These are phyloP conservation scores for Sequoiadendron giganteum DNA, from an alignment of 75 land plant genomes.

Conservation along the genomic window DNA sequence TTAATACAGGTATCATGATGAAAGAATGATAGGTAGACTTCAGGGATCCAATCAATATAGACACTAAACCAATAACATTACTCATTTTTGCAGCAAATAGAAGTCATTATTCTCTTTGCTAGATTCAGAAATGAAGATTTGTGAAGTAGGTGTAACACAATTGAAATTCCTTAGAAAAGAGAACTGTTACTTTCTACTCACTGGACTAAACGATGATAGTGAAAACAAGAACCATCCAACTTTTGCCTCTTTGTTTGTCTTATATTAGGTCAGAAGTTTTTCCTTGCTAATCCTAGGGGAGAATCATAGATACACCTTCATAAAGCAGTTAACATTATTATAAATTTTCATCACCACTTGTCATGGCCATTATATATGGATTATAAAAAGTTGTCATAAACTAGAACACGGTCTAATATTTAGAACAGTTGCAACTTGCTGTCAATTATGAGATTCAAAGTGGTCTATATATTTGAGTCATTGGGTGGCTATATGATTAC, in stretches of 20 bases:
- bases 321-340: not conserved
- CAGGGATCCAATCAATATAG: not conserved
- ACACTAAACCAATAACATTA: not conserved
- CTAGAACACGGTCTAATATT: not conserved
- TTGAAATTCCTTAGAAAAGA: not conserved
- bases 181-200: not conserved
- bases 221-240: not conserved
- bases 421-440: not conserved
- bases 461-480: not conserved
- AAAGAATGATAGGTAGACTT: not conserved
- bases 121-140: not conserved
- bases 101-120: not conserved
- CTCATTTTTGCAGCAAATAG: not conserved
- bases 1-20: slow-evolving; percentile 19
- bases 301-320: not conserved
- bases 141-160: not conserved
- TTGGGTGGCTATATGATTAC: not conserved
- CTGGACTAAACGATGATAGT: not conserved
- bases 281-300: not conserved
- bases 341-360: not conserved
- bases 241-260: not conserved
- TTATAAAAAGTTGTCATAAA: not conserved
- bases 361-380: not conserved
- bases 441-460: not conserved
- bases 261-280: not conserved